Percentiles rank a stretch among this genome's conserved stretches.
Evolutionary conservation across 2,329 filamentous ascomycete genomes (phyloP).

Genomic region (Diaporthe capsici): DNA sequence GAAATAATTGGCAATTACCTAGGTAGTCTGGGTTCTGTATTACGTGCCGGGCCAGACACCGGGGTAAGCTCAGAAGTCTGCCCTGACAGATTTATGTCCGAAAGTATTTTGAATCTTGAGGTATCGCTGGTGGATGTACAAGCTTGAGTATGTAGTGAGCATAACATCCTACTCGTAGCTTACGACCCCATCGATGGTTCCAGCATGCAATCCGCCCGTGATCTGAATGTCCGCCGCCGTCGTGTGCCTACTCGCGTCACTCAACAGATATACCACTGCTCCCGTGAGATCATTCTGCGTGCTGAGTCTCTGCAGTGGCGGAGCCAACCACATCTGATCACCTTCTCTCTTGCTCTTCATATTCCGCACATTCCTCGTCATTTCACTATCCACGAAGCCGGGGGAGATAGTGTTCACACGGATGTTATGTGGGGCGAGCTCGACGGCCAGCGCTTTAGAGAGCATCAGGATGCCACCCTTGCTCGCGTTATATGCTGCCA

Average conservation of each 20-base stretch:
- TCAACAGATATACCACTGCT: constrained; percentile 58
- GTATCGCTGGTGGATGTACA: too few species aligned
- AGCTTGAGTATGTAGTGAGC: too few species aligned
- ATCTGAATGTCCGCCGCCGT: constrained; percentile 60
- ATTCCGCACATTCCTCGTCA: constrained; percentile 51
- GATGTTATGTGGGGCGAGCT: constrained; percentile 54
- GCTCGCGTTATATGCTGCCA: constrained; percentile 59
- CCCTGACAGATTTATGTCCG: too few species aligned
- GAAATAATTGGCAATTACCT: not conserved
- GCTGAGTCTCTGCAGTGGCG: constrained; percentile 56
- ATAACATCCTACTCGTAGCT: constrained; percentile 48
- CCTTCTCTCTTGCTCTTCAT: constrained; percentile 51
- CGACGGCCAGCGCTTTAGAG: constrained; percentile 54
- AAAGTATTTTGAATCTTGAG: too few species aligned
- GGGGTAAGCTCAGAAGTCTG: too few species aligned
- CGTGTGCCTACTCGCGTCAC: constrained; percentile 59
- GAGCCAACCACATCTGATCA: constrained; percentile 55
- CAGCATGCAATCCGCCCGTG: constrained; percentile 59
- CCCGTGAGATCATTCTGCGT: constrained; percentile 58
- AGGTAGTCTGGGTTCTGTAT: not conserved
- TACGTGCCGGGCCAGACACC: too few species aligned
- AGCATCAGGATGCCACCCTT: constrained; percentile 59
- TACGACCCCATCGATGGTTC: constrained; percentile 54
- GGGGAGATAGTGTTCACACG: constrained; percentile 57
- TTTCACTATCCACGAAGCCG: constrained; percentile 55